These are phyloP conservation scores for Lichtheimia corymbifera DNA, from an alignment of 371 early-diverging fungal genomes.

Conservation along the genomic window DNA sequence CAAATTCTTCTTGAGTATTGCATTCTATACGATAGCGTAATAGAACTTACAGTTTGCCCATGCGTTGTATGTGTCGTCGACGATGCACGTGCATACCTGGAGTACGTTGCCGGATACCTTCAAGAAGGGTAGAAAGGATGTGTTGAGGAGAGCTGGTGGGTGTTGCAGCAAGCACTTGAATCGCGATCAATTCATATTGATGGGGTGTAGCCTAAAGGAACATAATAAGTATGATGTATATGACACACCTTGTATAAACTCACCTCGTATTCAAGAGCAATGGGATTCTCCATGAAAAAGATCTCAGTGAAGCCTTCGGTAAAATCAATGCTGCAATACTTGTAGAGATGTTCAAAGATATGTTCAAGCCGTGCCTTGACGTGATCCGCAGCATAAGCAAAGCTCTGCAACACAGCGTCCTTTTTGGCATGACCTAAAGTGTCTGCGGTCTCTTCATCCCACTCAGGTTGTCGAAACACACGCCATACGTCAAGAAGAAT, in stretches of 20 bases:
- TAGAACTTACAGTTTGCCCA: slow-evolving; percentile 58
- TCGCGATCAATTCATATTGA: slow-evolving; percentile 34
- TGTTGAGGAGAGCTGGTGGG: slow-evolving; percentile 60
- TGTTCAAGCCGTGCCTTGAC: slow-evolving; percentile 52
- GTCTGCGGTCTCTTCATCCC: slow-evolving; percentile 18
- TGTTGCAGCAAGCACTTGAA: slow-evolving; percentile 53
- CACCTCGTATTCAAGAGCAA: slow-evolving; percentile 43
- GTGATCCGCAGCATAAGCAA: slow-evolving; percentile 49
- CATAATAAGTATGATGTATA: not conserved
- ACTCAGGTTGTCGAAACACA: slow-evolving; percentile 44
- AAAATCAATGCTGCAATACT: slow-evolving; percentile 56
- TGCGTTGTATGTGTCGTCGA: slow-evolving; percentile 39
- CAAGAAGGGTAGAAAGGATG: slow-evolving; percentile 53
- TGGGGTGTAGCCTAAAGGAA: slow-evolving; percentile 14
- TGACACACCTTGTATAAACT: not conserved
- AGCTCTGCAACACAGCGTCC: slow-evolving; percentile 45
- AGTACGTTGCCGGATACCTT: slow-evolving; percentile 58
- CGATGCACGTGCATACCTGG: slow-evolving; percentile 45
- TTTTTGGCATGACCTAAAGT: slow-evolving; percentile 38
- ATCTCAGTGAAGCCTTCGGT: slow-evolving; percentile 67
- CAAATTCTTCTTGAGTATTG: not conserved
- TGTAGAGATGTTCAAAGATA: slow-evolving; percentile 61
- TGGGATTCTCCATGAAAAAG: slow-evolving; percentile 62
- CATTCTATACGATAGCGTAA: not conserved
- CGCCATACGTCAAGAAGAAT: slow-evolving; percentile 56